Conservation (phyloP, 2,329 filamentous ascomycete species). For the Mollisiaceae sp. region DNA sequence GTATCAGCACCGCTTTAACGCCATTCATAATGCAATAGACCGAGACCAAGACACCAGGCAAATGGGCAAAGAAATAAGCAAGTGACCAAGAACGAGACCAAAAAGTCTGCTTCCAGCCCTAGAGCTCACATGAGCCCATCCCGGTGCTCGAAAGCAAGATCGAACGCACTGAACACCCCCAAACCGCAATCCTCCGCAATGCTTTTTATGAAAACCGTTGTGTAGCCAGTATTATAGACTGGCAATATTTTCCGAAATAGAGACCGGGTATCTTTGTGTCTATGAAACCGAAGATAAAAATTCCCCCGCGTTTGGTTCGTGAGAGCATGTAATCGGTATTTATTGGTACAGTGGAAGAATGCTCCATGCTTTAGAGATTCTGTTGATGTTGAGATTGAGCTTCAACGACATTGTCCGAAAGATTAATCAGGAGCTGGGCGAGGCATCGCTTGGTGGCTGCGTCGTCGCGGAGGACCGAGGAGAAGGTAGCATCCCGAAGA, state of each 20-base stretch:
- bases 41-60: slow-evolving; percentile 37
- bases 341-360: slow-evolving; percentile 40
- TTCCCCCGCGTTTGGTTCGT: slow-evolving; percentile 32
- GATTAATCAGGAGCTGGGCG: slow-evolving; percentile 94
- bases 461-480: slow-evolving; percentile 92
- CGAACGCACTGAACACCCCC: slow-evolving; percentile 32
- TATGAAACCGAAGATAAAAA: slow-evolving; percentile 43
- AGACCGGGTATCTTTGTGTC: slow-evolving; percentile 43
- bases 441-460: slow-evolving; percentile 97
- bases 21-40: slow-evolving; percentile 38
- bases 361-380: slow-evolving; percentile 13
- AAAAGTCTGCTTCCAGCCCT: slow-evolving; percentile 22
- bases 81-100: slow-evolving; percentile 21
- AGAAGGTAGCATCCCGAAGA: slow-evolving; percentile 98
- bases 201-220: slow-evolving; percentile 38
- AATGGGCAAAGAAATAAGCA: slow-evolving; percentile 34
- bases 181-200: slow-evolving; percentile 35
- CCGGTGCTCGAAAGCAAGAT: slow-evolving; percentile 22
- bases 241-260: slow-evolving; percentile 36
- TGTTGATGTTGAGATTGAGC: slow-evolving; percentile 39
- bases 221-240: slow-evolving; percentile 34
- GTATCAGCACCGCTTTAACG: slow-evolving; percentile 29
- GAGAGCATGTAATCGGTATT: slow-evolving; percentile 31
- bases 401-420: slow-evolving; percentile 81
- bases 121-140: slow-evolving; percentile 7